Percentiles rank a stretch among this genome's conserved stretches.
These are phyloP conservation scores for Boletus coccyginus DNA, from an alignment of 768 basidiomycete species.

Conservation along the genomic window DNA sequence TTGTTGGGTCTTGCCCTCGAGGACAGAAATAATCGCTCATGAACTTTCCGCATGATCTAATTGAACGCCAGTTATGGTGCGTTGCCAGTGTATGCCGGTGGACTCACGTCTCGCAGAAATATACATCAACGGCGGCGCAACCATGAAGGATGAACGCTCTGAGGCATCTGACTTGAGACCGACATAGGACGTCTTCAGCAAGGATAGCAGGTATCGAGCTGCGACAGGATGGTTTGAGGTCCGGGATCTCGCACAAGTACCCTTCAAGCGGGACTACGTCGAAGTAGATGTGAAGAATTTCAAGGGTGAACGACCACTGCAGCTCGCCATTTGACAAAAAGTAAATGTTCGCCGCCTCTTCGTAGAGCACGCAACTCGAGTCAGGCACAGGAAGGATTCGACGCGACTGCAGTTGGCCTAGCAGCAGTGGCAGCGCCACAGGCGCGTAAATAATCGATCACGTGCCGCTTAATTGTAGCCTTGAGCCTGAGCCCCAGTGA, in stretches of 20 bases:
- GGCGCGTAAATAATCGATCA: too few species aligned
- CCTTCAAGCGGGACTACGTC: slow-evolving; percentile 37
- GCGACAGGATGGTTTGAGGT: slow-evolving; percentile 16
- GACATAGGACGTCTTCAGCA: slow-evolving; percentile 50
- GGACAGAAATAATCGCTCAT: slow-evolving; percentile 48
- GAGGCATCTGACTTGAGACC: slow-evolving; percentile 30
- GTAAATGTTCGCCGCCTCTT: too few species aligned
- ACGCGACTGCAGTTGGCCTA: too few species aligned
- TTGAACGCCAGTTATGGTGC: not conserved
- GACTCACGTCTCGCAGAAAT: slow-evolving; percentile 50
- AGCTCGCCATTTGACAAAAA: not conserved
- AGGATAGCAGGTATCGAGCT: slow-evolving; percentile 5
- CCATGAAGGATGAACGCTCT: slow-evolving; percentile 25
- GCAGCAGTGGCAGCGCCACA: too few species aligned
- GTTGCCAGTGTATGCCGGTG: not conserved
- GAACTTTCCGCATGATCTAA: slow-evolving; percentile 62
- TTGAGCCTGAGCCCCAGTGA: too few species aligned
- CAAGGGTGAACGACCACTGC: slow-evolving; percentile 19
- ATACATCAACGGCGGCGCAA: slow-evolving; percentile 41
- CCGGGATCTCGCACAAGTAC: slow-evolving; percentile 38
- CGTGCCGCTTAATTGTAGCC: too few species aligned
- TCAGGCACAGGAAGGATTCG: too few species aligned
- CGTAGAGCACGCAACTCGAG: slow-evolving; percentile 32
- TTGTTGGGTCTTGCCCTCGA: slow-evolving; percentile 44
- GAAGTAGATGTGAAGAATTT: slow-evolving; percentile 46